Base-by-base conservation (phyloP, 1,284 basidiomycete species). In the Polyporus tsugae region DNA sequence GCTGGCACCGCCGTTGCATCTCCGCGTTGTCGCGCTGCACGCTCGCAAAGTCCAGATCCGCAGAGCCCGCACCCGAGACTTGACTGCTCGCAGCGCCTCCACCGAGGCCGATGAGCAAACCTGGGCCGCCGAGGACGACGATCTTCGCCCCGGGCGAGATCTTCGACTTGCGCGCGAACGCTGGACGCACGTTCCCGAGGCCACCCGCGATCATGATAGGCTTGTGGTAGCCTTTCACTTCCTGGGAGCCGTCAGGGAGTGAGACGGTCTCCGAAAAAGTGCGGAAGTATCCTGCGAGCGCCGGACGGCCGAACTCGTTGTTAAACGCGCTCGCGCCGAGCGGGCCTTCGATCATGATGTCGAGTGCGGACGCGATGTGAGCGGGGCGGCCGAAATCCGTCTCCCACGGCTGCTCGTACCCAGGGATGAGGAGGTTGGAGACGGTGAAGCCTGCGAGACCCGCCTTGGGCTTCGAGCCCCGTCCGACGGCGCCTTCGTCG, bases 191-290 rank as follows among this genome's bases (percentile, higher is more conserved):
- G 76, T 95, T 98, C 10, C 97, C 97, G 68, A 97, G 89, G 52
- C 97, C 97, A 61, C 97, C 97, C 19, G 98, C 98, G 72, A 99
- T 93, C 98, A 99, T 99, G 84, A 99, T 98, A 17, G 97, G 97
- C 80, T 99, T 99, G 84, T 99, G 98, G 83, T 98, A 99, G 0
- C 97, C 97, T 67, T 96, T 86, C n/a, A 97, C 85, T 78, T 96
- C 91, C 60, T 75, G 72, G 0, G 82, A 84, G 65, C 83, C 80
- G 44, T 81, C 78, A 13, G 82, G 80, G 19, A 83, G 77, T 15
- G 85, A 86, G 0, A 95, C 86, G 55, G 87, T 86, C 79, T 97
- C 92, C 22, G 90, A 87, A 81, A 96, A 97, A 0, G 96, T 96
- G 62, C 96, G 89, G 85, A 96, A 97, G 82, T 95, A 95, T 0